Conservation (phyloP, 2,329 filamentous ascomycete species). For the Parasarocladium wereldwijsianum region DNA sequence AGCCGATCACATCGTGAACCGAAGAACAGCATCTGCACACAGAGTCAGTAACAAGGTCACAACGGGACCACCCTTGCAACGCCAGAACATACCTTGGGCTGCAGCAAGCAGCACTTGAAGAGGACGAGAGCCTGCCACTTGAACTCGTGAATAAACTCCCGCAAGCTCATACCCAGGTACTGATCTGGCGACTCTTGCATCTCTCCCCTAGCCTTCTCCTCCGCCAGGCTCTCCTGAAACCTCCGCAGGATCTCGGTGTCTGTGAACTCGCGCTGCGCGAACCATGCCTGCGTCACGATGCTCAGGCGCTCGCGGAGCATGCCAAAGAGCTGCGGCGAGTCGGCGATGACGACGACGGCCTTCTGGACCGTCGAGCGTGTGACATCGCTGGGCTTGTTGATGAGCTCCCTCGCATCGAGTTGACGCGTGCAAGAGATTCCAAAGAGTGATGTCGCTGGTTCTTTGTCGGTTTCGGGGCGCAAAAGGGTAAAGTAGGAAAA, state of each 20-base stretch:
- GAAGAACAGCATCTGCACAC: slow-evolving; percentile 86
- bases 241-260: slow-evolving; percentile 79
- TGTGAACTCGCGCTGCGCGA: slow-evolving; percentile 82
- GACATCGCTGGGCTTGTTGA: slow-evolving; percentile 71
- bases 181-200: slow-evolving; percentile 65
- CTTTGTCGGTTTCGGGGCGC: slow-evolving; percentile 36
- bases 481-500: slow-evolving; percentile 97
- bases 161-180: slow-evolving; percentile 74
- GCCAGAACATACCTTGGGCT: slow-evolving; percentile 65
- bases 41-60: too few relatives aligned
- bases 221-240: slow-evolving; percentile 78
- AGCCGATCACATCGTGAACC: slow-evolving; percentile 89
- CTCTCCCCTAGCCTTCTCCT: slow-evolving; percentile 43
- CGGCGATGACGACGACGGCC: slow-evolving; percentile 87
- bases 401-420: slow-evolving; percentile 63
- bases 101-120: slow-evolving; percentile 83
- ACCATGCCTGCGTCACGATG: slow-evolving; percentile 90
- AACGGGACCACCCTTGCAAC: not conserved
- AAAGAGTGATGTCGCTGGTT: slow-evolving; percentile 69
- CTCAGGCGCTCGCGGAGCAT: slow-evolving; percentile 80
- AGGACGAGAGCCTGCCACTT: slow-evolving; percentile 88
- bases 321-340: slow-evolving; percentile 80
- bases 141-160: slow-evolving; percentile 88
- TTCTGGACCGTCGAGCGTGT: slow-evolving; percentile 98
- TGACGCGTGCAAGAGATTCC: slow-evolving; percentile 93